Conservation (phyloP, 192 early-diverging fungal species). For the Haplosporangium gracile region DNA sequence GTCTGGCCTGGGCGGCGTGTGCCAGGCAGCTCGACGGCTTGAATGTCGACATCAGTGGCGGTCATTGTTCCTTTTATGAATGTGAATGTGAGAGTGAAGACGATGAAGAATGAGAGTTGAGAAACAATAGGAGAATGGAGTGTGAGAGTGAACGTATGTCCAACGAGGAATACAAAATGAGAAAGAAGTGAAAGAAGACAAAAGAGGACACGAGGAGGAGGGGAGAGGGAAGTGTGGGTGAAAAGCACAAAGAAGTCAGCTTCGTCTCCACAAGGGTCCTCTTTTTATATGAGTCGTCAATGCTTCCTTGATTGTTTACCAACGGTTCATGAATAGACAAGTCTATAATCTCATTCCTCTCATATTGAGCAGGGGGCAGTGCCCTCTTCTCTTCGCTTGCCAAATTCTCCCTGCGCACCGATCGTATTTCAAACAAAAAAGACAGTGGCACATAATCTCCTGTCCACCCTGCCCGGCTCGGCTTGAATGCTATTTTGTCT, state of each 20-base stretch:
- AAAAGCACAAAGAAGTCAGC: not conserved
- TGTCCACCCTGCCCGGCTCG: not conserved
- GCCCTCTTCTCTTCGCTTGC: no score
- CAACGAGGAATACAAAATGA: not conserved
- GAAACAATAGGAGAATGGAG: not conserved
- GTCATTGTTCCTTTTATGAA: constrained; percentile 9
- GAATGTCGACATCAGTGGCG: constrained; percentile 37
- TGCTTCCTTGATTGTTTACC: no score
- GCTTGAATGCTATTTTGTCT: not conserved
- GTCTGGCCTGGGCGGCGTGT: constrained; percentile 66
- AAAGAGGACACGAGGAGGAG: not conserved
- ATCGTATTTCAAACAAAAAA: not conserved
- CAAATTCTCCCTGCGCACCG: no score
- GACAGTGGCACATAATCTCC: not conserved
- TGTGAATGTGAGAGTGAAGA: not conserved
- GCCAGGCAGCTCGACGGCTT: constrained; percentile 63
- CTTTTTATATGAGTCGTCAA: not conserved
- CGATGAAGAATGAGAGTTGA: not conserved
- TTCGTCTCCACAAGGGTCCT: not conserved
- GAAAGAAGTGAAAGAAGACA: not conserved
- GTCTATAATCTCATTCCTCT: no score
- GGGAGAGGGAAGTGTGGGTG: not conserved
- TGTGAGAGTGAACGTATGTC: not conserved
- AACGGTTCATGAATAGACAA: no score
- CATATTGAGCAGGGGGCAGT: no score